These are phyloP conservation scores for Nakaseomyces bracarensis DNA, from an alignment of 1,139 yeast genomes.

Conservation along the genomic window DNA sequence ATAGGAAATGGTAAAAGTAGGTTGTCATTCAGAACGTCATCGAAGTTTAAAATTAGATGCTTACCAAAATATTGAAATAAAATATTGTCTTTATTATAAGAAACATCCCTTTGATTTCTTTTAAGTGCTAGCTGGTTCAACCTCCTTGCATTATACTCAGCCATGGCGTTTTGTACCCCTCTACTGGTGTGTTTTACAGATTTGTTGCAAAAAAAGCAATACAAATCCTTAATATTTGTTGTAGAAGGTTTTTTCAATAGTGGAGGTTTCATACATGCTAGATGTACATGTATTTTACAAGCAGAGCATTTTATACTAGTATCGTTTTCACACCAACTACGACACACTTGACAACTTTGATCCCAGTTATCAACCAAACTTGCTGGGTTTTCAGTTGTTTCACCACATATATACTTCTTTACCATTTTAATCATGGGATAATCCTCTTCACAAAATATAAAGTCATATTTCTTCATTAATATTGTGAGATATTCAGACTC, in stretches of 20 bases:
- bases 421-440: conserved; percentile 25
- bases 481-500: conserved; percentile 48
- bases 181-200: not conserved
- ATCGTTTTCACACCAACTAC: conserved; percentile 71
- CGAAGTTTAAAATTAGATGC: conserved; percentile 18
- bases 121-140: conserved; percentile 8
- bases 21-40: conserved; percentile 18
- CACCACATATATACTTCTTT: conserved; percentile 19
- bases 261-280: conserved; percentile 85
- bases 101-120: conserved; percentile 9
- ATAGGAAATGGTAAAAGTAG: conserved; percentile 25
- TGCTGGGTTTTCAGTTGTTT: not conserved
- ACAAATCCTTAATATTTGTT: not conserved
- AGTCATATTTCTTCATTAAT: conserved; percentile 59
- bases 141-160: conserved; percentile 9
- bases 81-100: conserved; percentile 17
- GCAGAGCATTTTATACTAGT: conserved; percentile 81
- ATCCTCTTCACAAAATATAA: conserved; percentile 57
- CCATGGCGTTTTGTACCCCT: conserved; percentile 1
- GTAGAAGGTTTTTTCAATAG: conserved; percentile 53
- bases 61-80: conserved; percentile 30
- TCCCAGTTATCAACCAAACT: conserved; percentile 28
- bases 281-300: conserved; percentile 64
- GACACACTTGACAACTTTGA: conserved; percentile 59
- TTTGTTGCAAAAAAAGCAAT: not conserved